Base-by-base conservation (phyloP, 1,284 basidiomycete species). In the Trametes hirsuta region DNA sequence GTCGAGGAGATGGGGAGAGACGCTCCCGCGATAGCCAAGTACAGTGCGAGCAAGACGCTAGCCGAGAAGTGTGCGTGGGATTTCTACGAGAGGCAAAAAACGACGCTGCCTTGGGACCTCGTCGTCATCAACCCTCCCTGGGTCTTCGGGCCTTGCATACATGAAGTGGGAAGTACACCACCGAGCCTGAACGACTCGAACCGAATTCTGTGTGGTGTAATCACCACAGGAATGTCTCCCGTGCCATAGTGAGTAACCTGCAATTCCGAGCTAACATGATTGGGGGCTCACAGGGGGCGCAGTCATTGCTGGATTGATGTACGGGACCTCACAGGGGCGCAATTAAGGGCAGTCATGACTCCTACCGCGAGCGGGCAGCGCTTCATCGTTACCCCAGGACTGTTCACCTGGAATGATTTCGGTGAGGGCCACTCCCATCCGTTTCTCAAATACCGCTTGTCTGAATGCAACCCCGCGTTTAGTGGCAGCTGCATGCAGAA, bases 21-120 rank as follows among this genome's bases (percentile, higher is more conserved):
- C 11, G 82, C 84, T 0, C 46, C 71, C 0, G 67, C 63, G 6
- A 60, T 72, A 5, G 69, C 72, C 39, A 84, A 82, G 66, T 90
- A 89, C 68, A 71, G 77, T 51, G 83, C 80, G 15, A 83, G 81
- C 22, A 93, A 93, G 77, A 84, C 81, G 2, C 75, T 91, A 2
- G 89, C 91, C 2, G 91, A 94, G 71, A 75, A 72, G 65, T 77
- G 77, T 14, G 82, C 82, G 4, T 86, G 84, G 84, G 77, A 82
- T 47, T 87, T 86, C 58, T 73, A 80, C 58, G 76, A 85, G 53
- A 77, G 83, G 60, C 73, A 87, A 65, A 82, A 86, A 68, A 67
- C 71, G 1, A 69, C 64, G 18, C 70, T 80, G 10, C 61, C 68
- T 18, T 90, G 82, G 81, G 85, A 87, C 62, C 69, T 87, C 25